These are phyloP conservation scores for Penicillium herquei DNA, from an alignment of 495 filamentous ascomycete species.

Conservation along the genomic window DNA sequence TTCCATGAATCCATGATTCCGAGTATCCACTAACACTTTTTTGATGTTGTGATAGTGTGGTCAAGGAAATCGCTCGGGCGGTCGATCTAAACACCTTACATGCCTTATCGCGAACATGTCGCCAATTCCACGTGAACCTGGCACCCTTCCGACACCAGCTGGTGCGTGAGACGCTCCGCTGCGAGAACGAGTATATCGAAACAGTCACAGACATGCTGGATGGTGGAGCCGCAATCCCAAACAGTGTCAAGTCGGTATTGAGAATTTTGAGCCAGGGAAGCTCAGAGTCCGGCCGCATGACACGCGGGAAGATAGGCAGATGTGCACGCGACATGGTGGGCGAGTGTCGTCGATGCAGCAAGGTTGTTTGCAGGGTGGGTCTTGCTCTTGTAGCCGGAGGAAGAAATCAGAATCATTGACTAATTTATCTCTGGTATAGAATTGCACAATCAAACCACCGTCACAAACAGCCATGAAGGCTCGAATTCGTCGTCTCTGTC, in stretches of 20 bases:
- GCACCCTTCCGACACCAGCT: slow-evolving; percentile 72
- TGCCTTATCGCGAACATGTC: slow-evolving; percentile 74
- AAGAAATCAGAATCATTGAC: not conserved
- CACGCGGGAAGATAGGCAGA: slow-evolving; percentile 63
- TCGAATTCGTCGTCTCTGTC: slow-evolving; percentile 78
- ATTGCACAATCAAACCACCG: slow-evolving; percentile 80
- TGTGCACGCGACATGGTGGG: slow-evolving; percentile 85
- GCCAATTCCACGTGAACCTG: slow-evolving; percentile 71
- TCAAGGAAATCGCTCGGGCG: slow-evolving; percentile 66
- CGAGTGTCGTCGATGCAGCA: slow-evolving; percentile 75
- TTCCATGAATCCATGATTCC: not conserved
- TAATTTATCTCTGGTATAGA: slow-evolving; percentile 45
- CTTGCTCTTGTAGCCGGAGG: not conserved
- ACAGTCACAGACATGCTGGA: slow-evolving; percentile 40
- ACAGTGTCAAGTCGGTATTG: slow-evolving; percentile 38
- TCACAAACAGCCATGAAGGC: slow-evolving; percentile 56
- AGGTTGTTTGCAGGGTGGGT: slow-evolving; percentile 71
- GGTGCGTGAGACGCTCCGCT: slow-evolving; percentile 70
- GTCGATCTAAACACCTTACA: slow-evolving; percentile 86
- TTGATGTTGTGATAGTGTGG: slow-evolving; percentile 47
- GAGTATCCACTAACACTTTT: not conserved
- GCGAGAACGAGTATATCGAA: slow-evolving; percentile 63
- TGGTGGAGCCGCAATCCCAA: slow-evolving; percentile 29
- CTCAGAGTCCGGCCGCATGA: slow-evolving; percentile 39
- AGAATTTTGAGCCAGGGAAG: slow-evolving; percentile 32